Evolutionary conservation across 257 asterid species (phyloP).

Genomic region (Knoxia roxburghii): DNA sequence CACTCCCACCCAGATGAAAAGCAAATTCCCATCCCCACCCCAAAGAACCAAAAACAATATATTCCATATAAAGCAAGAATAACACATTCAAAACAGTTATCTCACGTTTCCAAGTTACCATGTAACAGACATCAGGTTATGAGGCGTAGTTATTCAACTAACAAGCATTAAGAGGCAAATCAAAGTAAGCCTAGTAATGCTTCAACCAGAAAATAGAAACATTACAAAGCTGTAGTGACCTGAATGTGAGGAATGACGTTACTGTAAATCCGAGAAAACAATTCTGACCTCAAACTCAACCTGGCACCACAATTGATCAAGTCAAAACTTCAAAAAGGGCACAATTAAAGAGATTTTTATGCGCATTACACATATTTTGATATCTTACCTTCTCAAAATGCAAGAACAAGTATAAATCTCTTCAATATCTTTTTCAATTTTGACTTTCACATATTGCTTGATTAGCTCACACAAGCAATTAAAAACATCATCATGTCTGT

Average conservation of each 20-base stretch:
- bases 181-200: neutral
- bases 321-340: slow-evolving; percentile 8
- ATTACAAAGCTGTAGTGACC: slow-evolving; percentile 37
- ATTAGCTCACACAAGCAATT: slow-evolving; percentile 58
- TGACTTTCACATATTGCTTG: slow-evolving; percentile 59
- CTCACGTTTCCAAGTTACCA: neutral
- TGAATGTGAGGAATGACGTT: slow-evolving; percentile 67
- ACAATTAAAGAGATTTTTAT: neutral
- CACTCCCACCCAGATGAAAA: neutral
- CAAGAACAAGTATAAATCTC: slow-evolving; percentile 69
- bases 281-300: slow-evolving; percentile 55
- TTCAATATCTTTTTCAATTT: slow-evolving; percentile 71
- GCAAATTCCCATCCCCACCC: neutral
- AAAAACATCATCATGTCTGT: slow-evolving; percentile 36
- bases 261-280: slow-evolving; percentile 46
- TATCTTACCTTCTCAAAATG: slow-evolving; percentile 59
- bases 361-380: neutral
- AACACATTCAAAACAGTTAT: no score
- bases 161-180: neutral
- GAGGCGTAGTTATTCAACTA: neutral
- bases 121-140: neutral
- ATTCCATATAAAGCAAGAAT: neutral
- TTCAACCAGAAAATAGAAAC: neutral
- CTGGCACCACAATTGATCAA: slow-evolving; percentile 32
- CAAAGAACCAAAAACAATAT: neutral